Percentiles rank a stretch among this genome's conserved stretches.
phyloP scores from a whole-genome alignment of 1,284 basidiomycete genomes.

The Athelia psychrophila region DNA sequence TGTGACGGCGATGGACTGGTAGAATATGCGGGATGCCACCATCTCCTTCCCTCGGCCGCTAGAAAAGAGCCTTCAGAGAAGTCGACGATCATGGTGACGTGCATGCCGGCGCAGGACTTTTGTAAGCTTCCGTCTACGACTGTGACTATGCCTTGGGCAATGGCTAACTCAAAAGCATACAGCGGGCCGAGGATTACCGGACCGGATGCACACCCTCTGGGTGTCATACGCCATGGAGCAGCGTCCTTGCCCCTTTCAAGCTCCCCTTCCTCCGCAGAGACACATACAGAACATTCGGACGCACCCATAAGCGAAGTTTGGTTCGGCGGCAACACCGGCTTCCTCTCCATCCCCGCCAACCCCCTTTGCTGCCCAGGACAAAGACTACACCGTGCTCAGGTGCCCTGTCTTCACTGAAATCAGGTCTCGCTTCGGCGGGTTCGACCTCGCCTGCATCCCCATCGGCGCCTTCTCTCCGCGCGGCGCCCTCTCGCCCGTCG shows the following conservation, averaged over 20 bases:
- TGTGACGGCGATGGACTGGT: constrained; percentile 70
- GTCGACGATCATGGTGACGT: constrained; percentile 23
- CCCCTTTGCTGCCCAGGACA: too few species aligned
- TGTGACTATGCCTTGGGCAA: too few species aligned
- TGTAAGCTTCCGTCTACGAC: constrained; percentile 6
- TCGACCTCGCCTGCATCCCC: constrained; percentile 44
- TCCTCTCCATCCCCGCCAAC: constrained; percentile 42
- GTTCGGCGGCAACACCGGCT: constrained; percentile 73
- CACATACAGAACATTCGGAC: not conserved
- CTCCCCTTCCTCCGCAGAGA: not conserved
- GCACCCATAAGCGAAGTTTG: constrained; percentile 39
- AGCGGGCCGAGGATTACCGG: constrained; percentile 41
- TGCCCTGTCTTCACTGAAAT: constrained; percentile 73
- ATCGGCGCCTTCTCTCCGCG: constrained; percentile 61
- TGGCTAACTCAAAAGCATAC: not conserved
- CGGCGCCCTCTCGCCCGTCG: constrained; percentile 52
- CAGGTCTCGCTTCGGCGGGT: constrained; percentile 56
- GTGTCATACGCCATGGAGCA: constrained; percentile 56
- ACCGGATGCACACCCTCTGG: constrained; percentile 58
- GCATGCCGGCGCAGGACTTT: constrained; percentile 47
- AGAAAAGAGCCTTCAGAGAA: constrained; percentile 8
- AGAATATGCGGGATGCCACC: constrained; percentile 48
- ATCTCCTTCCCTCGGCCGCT: constrained; percentile 26
- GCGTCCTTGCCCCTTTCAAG: constrained; percentile 11
- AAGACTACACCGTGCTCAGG: constrained; percentile 48